Percentiles rank a stretch among this genome's conserved stretches.
phyloP scores from a whole-genome alignment of 805 yeast genomes.

The Isabelozyma rhagii region DNA sequence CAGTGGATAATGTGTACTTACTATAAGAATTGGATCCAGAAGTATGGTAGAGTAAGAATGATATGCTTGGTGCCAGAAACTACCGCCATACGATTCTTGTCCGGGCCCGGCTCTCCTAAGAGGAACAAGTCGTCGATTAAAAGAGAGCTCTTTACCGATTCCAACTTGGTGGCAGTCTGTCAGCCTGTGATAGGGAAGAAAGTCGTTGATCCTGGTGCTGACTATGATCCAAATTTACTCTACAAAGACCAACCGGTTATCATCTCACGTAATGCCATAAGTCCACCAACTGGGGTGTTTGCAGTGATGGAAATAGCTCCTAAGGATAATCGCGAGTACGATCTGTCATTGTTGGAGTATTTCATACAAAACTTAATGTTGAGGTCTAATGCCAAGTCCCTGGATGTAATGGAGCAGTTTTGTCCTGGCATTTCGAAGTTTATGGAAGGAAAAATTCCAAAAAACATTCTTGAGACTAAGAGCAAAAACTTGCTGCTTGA shows the following conservation, averaged over 20 bases:
- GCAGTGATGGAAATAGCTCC: slow-evolving; percentile 58
- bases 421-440: slow-evolving; percentile 82
- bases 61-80: slow-evolving; percentile 61
- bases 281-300: slow-evolving; percentile 34
- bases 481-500: slow-evolving; percentile 49
- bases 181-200: slow-evolving; percentile 3
- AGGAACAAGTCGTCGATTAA: slow-evolving; percentile 66
- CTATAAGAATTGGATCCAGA: slow-evolving; percentile 70
- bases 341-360: slow-evolving; percentile 61
- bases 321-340: slow-evolving; percentile 21
- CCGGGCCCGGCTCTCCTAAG: slow-evolving; percentile 47
- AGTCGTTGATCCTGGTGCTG: slow-evolving; percentile 16
- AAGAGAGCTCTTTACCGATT: slow-evolving; percentile 60
- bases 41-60: slow-evolving; percentile 70
- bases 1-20: slow-evolving; percentile 74
- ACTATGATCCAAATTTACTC: slow-evolving; percentile 34
- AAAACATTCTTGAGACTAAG: slow-evolving; percentile 38
- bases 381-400: slow-evolving; percentile 41
- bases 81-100: slow-evolving; percentile 52
- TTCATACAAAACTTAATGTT: slow-evolving; percentile 61
- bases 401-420: slow-evolving; percentile 47
- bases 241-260: slow-evolving; percentile 35
- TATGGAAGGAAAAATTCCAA: slow-evolving; percentile 25
- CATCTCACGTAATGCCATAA: slow-evolving; percentile 21
- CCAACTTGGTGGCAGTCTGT: slow-evolving; percentile 51